Evolutionary conservation across 495 filamentous ascomycete genomes (phyloP), one percentile per base, ranked within the genome.

Genomic region (Rostrohypoxylon terebratum): DNA sequence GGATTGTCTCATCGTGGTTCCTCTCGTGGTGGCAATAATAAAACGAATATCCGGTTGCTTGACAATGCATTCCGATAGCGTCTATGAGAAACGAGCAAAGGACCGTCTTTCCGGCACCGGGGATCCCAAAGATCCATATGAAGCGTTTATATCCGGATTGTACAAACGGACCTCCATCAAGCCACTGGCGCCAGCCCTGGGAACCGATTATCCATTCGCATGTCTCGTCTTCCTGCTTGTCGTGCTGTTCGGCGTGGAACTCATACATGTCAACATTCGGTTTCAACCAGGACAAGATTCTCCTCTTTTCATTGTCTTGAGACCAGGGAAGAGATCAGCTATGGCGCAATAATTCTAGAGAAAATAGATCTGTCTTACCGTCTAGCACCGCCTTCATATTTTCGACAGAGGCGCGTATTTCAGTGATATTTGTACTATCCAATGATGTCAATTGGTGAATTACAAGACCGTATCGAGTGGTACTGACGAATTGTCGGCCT

Each of bases 61-160:
- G 23, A 58, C 77, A 80, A 23, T 77, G 62, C 16, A 10, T 21
- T 0, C 61, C 64, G 40, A 77, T 62, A 13, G 59, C 25, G 31
- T 80, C 69, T 36, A 80, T 78, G 23, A 81, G 47, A 28, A 75
- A 75, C 11, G 80, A 81, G 4, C 75, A 72, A 1, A 83, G 69
- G 5, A 83, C 72, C 20, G 81, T 80, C 58, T 84, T 84, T 11
- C 82, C 82, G 20, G 79, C 77, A 0, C 83, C 83, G 1, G 80
- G 82, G 10, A 84, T 83, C 4, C 82, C 82, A 42, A 78, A 68
- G 5, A 83, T 77, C 81, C 79, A 82, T 5, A 83, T 59, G 40
- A 66, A 79, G 0, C 75, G 78, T 9, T 25, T 21, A 33, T 58
- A 66, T 1, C 59, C 55, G 31, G 16, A 25, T 20, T 44, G 42